Base-by-base conservation (phyloP, 2,329 filamentous ascomycete species). In the Tetracladium maxilliforme region DNA sequence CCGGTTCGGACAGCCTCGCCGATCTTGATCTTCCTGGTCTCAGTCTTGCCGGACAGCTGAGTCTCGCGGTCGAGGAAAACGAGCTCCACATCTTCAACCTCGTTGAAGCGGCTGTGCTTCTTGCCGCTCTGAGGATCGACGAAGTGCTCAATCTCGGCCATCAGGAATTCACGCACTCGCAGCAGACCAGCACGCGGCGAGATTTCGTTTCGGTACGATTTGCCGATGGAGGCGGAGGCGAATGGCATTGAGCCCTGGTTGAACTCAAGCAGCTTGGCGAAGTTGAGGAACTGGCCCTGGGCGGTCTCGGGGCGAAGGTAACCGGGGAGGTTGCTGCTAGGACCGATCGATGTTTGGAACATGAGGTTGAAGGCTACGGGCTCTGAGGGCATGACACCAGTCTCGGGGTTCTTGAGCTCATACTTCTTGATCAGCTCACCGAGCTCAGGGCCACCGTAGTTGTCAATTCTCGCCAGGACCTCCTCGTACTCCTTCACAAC, bases 131-230 rank as follows among this genome's bases (percentile, higher is more conserved):
- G 65, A 8, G 90, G 90, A 44, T 98, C 90, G 38, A 98, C 90
- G 47, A 82, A 98, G 53, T 98, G 90, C 60, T 98, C 90, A 40
- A 98, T 93, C 56, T 98, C 90, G 14, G 87, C 90, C 90, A 98
- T 95, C 41, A 94, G 57, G 58, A 98, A 95, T 52, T 98, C 90
- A 41, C 90, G 81, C 21, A 98, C 90, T 40, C 90, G 79, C 30
- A 98, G 58, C 20, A 98, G 72, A 54, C 90, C 90, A 35, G 82
- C 71, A 28, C 90, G 72, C 7, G 90, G 90, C 1, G 90, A 94
- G 40, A 98, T 94, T 48, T 98, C 90, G 49, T 98, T 98, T 43
- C 90, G 74, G 68, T 93, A 95, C 3, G 87, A 94, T 56, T 93
- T 93, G 54, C 90, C 90, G 48, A 98, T 92, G 19, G 82, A 92